Percentiles rank a stretch among this genome's conserved stretches.
These are phyloP conservation scores for Pinus taeda DNA, from an alignment of 75 land plant genomes.

Conservation along the genomic window DNA sequence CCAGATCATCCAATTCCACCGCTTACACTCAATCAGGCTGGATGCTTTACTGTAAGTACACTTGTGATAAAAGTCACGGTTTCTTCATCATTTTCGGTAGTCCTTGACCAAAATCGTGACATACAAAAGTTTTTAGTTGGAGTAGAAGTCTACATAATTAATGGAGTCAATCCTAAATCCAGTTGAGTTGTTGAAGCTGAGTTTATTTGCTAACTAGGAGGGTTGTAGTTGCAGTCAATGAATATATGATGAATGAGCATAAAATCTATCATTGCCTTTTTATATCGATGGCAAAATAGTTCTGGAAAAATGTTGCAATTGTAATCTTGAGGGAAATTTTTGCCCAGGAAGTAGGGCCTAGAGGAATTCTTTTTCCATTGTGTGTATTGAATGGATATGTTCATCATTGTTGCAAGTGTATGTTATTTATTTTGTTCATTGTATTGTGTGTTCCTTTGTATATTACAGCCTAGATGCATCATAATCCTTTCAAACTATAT, in stretches of 20 bases:
- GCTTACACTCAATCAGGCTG: slow-evolving; percentile 96
- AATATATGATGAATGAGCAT: not conserved
- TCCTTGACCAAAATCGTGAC: not conserved
- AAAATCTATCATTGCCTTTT: not conserved
- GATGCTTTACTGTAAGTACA: slow-evolving; percentile 85
- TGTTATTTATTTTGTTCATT: too few species aligned
- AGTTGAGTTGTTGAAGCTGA: not conserved
- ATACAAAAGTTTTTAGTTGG: not conserved
- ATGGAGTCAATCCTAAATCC: not conserved
- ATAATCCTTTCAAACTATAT: not conserved
- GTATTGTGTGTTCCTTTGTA: too few species aligned
- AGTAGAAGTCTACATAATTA: not conserved
- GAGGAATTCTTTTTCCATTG: too few species aligned
- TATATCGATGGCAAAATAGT: not conserved
- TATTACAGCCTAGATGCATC: too few species aligned
- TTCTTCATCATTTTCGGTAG: not conserved
- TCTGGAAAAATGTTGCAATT: not conserved
- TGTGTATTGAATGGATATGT: too few species aligned
- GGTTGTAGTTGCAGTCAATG: not conserved
- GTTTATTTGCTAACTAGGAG: not conserved
- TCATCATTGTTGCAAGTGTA: too few species aligned
- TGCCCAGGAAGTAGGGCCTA: too few species aligned
- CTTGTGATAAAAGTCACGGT: not conserved
- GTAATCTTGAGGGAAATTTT: too few species aligned
- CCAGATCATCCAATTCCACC: slow-evolving; percentile 81